Evolutionary conservation across 192 early-diverging fungal species (phyloP).

Genomic region (Dissophora globulifera): DNA sequence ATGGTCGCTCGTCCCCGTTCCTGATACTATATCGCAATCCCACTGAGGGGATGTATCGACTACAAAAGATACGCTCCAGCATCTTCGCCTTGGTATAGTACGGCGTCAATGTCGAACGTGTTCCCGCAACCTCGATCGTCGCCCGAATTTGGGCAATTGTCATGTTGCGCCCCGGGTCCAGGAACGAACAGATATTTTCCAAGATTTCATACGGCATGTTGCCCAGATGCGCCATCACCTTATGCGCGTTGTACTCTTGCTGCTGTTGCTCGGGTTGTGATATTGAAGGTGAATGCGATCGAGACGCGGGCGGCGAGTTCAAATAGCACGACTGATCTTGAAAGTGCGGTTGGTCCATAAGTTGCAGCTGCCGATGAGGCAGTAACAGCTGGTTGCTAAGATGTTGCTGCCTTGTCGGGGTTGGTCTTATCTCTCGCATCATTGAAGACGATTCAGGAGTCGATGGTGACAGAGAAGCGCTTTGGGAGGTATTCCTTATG

Average conservation of each 20-base stretch:
- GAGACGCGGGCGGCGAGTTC: background rate
- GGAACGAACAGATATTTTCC: conserved; percentile 36
- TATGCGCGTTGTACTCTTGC: conserved; percentile 33
- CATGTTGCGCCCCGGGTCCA: conserved; percentile 39
- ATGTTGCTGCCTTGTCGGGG: too few relatives aligned
- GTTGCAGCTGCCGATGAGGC: conserved; percentile 4
- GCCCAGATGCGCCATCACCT: conserved; percentile 21
- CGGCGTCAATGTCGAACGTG: conserved; percentile 12
- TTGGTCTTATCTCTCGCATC: too few relatives aligned
- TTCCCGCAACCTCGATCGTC: conserved; percentile 13
- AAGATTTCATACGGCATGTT: conserved; percentile 53
- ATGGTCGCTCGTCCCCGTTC: conserved; percentile 28
- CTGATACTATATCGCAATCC: conserved; percentile 29
- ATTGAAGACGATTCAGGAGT: background rate
- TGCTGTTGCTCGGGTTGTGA: background rate
- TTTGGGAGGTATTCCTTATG: conserved; percentile 4
- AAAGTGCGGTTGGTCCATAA: conserved; percentile 2
- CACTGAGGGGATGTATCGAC: conserved; percentile 29
- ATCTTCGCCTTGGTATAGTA: conserved; percentile 25
- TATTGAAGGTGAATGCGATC: background rate
- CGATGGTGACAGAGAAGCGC: background rate
- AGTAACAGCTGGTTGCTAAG: too few relatives aligned
- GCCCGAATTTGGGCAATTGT: conserved; percentile 29
- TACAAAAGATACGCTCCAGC: conserved; percentile 33
- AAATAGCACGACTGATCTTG: background rate